Base-by-base conservation (phyloP, 2,329 filamentous ascomycete genomes). In the Exserohilum rostratum region DNA sequence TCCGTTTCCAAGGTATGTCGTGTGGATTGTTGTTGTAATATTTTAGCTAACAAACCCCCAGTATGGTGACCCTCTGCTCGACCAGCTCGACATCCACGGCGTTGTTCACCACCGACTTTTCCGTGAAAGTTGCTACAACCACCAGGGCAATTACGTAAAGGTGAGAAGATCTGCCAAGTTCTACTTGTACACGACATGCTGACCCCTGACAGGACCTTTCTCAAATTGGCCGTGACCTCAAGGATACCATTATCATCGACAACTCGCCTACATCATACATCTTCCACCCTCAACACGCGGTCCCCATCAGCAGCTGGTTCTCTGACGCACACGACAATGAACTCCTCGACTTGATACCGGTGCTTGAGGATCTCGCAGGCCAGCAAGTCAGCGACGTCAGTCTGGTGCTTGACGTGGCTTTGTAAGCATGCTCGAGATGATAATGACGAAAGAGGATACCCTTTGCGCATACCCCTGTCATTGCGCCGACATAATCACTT, bases 251-350 rank as follows among this genome's bases (percentile, higher is more conserved):
- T 74, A 99, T 99, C 76, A 99, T 99, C 71, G 95, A 99, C 81
- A 99, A 99, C 79, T 98, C 95, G 42, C 95, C 95, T 2, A 99
- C 95, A 4, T 98, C 93, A 11, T 99, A 99, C 81, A 98, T 99
- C 70, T 99, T 99, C 84, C 95, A 99, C 75, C 95, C 95, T 20
- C 93, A 99, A 80, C 95, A 99, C 76, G 95, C 95, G 57, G 93
- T 99, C 45, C 95, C 95, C 22, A 99, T 99, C 80, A 97, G 93
- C 85, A 98, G 93, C 83, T 99, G 95, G 95, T 99, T 99, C 80
- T 97, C 93, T 64, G 95, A 99, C 79, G 95, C 95, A 58, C 95
- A 99, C 78, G 95, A 99, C 80, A 99, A 99, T 78, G 95, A 99
- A 83, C 84, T 99, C 59, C 83, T 99, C 70, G 95, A 99, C 76